A percentile compares a stretch with the other conserved stretches of the same genome.
Evolutionary conservation across 331 rosid genomes (phyloP).

Genomic region (Pyrus hybrid): DNA sequence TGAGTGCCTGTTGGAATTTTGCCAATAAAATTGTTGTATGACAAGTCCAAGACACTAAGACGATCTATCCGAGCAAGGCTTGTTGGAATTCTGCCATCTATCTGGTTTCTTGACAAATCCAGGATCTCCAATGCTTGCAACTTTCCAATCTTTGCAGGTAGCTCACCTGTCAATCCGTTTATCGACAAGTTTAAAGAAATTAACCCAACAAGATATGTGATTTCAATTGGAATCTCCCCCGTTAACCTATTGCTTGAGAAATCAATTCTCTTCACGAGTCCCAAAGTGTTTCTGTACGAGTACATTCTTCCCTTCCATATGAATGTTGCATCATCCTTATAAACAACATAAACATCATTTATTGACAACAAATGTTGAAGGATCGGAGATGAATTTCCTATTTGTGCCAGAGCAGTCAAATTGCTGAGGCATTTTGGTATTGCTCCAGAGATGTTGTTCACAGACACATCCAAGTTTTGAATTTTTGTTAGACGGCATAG

Average conservation of each 20-base stretch:
- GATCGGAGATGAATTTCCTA: too few species aligned
- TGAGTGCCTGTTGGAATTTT: too few species aligned
- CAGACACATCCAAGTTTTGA: background rate
- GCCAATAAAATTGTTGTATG: too few species aligned
- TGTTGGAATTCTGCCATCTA: too few species aligned
- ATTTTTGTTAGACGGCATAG: background rate
- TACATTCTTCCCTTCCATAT: background rate
- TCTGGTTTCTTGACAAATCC: constrained; percentile 1
- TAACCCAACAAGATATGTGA: too few species aligned
- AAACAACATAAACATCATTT: too few species aligned
- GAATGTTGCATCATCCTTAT: background rate
- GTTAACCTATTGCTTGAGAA: constrained; percentile 3
- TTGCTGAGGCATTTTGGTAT: background rate
- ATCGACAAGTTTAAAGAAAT: too few species aligned
- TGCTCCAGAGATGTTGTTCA: background rate
- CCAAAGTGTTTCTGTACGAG: background rate
- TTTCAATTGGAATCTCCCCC: too few species aligned
- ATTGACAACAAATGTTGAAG: too few species aligned
- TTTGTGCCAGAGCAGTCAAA: background rate
- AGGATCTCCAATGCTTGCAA: background rate
- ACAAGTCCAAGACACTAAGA: too few species aligned
- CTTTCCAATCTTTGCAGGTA: background rate
- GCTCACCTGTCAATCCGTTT: constrained; percentile 4
- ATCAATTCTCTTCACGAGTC: constrained; percentile 12
- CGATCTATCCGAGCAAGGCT: too few species aligned